Evolutionary conservation across 2,329 filamentous ascomycete species (phyloP).

Genomic region (Fusarium subglutinans): DNA sequence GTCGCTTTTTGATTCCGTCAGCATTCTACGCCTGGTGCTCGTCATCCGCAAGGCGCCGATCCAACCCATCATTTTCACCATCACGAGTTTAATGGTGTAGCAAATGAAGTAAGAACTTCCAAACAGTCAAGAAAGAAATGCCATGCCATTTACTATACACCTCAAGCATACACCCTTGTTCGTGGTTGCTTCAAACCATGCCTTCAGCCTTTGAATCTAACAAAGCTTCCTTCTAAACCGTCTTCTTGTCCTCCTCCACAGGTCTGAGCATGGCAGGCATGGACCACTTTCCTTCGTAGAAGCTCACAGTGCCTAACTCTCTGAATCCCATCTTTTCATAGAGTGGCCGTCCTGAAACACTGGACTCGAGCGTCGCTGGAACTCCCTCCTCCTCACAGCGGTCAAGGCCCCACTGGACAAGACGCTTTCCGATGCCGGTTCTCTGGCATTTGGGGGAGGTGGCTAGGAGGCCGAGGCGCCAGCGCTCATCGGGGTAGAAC

Average conservation of each 20-base stretch:
- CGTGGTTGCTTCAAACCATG: not conserved
- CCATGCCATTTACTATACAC: not conserved
- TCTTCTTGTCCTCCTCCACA: not conserved
- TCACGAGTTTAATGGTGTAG: not conserved
- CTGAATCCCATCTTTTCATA: slow-evolving; percentile 22
- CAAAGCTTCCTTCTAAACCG: not conserved
- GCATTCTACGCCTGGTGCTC: not conserved
- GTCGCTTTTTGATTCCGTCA: too few relatives aligned
- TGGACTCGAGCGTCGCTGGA: slow-evolving; percentile 13
- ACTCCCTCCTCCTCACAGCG: slow-evolving; percentile 20
- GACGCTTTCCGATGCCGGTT: slow-evolving; percentile 14
- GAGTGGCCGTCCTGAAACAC: not conserved
- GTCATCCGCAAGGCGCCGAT: too few relatives aligned
- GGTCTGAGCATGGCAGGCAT: slow-evolving; percentile 15
- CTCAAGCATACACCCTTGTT: too few relatives aligned
- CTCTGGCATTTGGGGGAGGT: slow-evolving; percentile 17
- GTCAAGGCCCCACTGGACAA: slow-evolving; percentile 21
- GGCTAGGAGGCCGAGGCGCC: slow-evolving; percentile 13
- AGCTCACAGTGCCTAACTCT: not conserved
- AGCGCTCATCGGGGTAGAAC: slow-evolving; percentile 15
- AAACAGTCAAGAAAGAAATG: not conserved
- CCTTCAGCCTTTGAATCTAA: not conserved
- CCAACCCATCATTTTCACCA: not conserved
- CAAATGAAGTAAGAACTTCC: not conserved
- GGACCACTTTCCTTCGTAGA: not conserved